A percentile compares a stretch with the other conserved stretches of the same genome.
Evolutionary conservation across 768 basidiomycete species (phyloP).

Genomic region (Mycena rosella): DNA sequence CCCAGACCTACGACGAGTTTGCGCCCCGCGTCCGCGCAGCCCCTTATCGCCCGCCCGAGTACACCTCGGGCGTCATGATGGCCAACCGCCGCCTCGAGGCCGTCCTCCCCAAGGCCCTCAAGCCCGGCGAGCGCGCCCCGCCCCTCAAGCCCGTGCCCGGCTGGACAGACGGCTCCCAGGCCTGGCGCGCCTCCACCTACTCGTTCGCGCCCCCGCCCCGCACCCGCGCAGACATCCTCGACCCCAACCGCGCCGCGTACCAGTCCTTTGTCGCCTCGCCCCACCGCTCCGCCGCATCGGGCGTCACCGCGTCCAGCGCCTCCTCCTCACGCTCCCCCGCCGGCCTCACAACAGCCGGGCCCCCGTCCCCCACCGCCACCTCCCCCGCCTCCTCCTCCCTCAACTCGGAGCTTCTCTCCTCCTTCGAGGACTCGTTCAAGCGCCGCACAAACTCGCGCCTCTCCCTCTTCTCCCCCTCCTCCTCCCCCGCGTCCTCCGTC

Average conservation of each 20-base stretch:
- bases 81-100: slow-evolving; percentile 68
- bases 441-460: slow-evolving; percentile 58
- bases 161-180: slow-evolving; percentile 76
- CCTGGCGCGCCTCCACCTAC: slow-evolving; percentile 78
- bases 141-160: slow-evolving; percentile 66
- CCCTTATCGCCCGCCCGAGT: slow-evolving; percentile 55
- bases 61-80: slow-evolving; percentile 78
- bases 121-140: slow-evolving; percentile 50
- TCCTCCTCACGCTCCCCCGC: too few species aligned
- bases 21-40: slow-evolving; percentile 29
- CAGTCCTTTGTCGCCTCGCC: slow-evolving; percentile 64
- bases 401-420: slow-evolving; percentile 60
- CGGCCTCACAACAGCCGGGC: too few species aligned
- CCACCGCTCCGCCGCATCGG: slow-evolving; percentile 56
- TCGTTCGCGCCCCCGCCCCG: slow-evolving; percentile 59
- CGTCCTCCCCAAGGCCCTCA: slow-evolving; percentile 56
- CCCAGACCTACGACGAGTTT: slow-evolving; percentile 50
- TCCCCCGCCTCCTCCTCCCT: slow-evolving; percentile 47
- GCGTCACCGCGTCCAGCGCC: slow-evolving; percentile 59
- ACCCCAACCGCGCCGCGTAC: slow-evolving; percentile 51
- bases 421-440: slow-evolving; percentile 28
- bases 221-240: slow-evolving; percentile 45
- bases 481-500: slow-evolving; percentile 41
- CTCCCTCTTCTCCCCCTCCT: slow-evolving; percentile 58
- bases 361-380: slow-evolving; percentile 51